phyloP scores from a whole-genome alignment of 306 rosid genomes.

The Quercus suber region DNA sequence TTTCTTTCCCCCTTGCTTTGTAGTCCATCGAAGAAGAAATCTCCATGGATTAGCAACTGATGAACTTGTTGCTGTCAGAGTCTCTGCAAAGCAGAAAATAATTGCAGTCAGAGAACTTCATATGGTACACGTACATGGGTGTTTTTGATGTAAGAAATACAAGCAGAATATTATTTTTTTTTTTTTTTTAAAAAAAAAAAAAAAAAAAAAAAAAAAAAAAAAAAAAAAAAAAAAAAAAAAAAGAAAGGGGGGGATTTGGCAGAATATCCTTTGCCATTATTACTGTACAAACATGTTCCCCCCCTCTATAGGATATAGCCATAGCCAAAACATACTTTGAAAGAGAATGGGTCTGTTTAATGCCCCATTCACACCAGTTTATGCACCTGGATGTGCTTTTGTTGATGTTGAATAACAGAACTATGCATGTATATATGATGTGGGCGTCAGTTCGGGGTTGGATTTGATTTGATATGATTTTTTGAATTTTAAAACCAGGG shows the following conservation, averaged over 20 bases:
- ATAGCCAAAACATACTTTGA: no score
- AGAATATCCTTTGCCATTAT: neutral
- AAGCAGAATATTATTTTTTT: neutral
- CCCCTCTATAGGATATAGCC: neutral
- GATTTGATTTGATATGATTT: no score
- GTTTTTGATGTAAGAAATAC: neutral
- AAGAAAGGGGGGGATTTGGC: neutral
- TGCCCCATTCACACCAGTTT: no score
- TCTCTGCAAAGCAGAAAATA: slow-evolving; percentile 3
- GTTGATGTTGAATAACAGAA: no score
- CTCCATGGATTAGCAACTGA: neutral
- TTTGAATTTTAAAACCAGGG: no score
- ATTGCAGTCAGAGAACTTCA: neutral
- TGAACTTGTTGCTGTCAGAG: neutral
- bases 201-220: no score
- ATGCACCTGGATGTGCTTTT: no score
- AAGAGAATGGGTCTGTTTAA: no score
- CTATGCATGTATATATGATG: no score
- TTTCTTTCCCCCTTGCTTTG: neutral
- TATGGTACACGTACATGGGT: neutral
- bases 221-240: no score
- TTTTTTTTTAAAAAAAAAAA: no score
- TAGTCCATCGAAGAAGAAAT: slow-evolving; percentile 14
- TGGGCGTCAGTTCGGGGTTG: no score
- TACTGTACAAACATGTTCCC: neutral